Evolutionary conservation across 225 moss, liverwort and hornwort genomes (phyloP).

Genomic region (Sphagnum tenellum): DNA sequence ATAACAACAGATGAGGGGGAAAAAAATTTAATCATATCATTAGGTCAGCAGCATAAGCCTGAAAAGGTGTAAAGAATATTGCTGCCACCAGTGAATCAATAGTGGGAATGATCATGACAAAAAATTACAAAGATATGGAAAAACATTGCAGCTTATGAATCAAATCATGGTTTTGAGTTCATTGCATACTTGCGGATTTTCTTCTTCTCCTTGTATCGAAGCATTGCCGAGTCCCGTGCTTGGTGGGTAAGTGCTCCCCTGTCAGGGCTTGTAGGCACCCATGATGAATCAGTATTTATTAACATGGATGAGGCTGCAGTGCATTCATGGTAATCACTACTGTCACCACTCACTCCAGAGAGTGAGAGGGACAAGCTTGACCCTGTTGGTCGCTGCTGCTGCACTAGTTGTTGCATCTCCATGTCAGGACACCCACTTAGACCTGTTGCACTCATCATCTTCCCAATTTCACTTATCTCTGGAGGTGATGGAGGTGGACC

Average conservation of each 20-base stretch:
- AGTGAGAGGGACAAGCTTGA: slow-evolving; percentile 27
- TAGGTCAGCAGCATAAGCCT: no score
- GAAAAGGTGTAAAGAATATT: no score
- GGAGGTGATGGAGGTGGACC: slow-evolving; percentile 10
- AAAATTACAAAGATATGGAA: no score
- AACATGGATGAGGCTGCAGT: slow-evolving; percentile 19
- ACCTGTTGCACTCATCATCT: slow-evolving; percentile 15
- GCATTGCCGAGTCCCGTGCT: slow-evolving; percentile 56
- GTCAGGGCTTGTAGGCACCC: slow-evolving; percentile 32
- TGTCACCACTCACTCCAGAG: slow-evolving; percentile 32
- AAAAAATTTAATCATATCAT: no score
- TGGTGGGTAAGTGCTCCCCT: slow-evolving; percentile 29
- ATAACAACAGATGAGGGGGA: no score
- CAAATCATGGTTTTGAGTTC: not conserved
- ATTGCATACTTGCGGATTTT: slow-evolving; percentile 37
- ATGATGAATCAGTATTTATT: slow-evolving; percentile 25
- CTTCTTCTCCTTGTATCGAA: slow-evolving; percentile 56
- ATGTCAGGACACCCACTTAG: slow-evolving; percentile 11
- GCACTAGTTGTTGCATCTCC: slow-evolving; percentile 14
- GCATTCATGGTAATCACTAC: slow-evolving; percentile 28
- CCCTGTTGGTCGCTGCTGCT: slow-evolving; percentile 15
- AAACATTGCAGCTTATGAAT: not conserved
- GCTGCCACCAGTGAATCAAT: no score
- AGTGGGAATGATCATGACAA: not conserved
- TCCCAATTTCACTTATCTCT: slow-evolving; percentile 6